Percentiles rank a stretch among this genome's conserved stretches.
Conservation (phyloP, 1,139 yeast species). For the Candida dubliniensis region DNA sequence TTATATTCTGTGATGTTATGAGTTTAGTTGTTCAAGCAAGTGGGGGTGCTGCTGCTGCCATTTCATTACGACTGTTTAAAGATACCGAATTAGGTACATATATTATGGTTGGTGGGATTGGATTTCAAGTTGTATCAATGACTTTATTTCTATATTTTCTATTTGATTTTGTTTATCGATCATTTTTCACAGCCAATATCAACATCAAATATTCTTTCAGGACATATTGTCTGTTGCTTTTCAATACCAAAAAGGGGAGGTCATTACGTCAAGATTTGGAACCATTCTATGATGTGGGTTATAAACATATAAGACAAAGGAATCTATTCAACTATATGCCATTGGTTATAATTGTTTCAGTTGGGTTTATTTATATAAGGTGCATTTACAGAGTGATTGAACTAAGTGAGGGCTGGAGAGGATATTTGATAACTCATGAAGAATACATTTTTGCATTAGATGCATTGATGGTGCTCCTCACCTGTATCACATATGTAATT, state of each 20-base stretch:
- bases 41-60: constrained; percentile 40
- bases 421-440: constrained; percentile 35
- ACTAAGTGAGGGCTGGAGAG: constrained; percentile 35
- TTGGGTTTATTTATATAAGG: constrained; percentile 27
- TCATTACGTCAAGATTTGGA: constrained; percentile 19
- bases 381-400: constrained; percentile 36
- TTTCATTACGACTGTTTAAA: constrained; percentile 18
- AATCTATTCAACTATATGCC: constrained; percentile 25
- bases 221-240: constrained; percentile 19
- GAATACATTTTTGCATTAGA: constrained; percentile 29
- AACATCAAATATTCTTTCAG: constrained; percentile 4
- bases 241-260: constrained; percentile 24
- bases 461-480: constrained; percentile 24
- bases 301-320: constrained; percentile 17
- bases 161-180: constrained; percentile 27
- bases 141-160: constrained; percentile 29
- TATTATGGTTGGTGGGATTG: constrained; percentile 41
- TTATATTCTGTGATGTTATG: constrained; percentile 33
- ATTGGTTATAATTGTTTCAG: constrained; percentile 21
- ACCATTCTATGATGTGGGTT: constrained; percentile 19
- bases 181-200: constrained; percentile 20
- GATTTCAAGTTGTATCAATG: constrained; percentile 40
- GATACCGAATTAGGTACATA: constrained; percentile 28
- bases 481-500: constrained; percentile 20
- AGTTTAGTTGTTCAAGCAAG: constrained; percentile 37